Conservation (phyloP, 129 eudicot genomes). For the Centella asiatica region DNA sequence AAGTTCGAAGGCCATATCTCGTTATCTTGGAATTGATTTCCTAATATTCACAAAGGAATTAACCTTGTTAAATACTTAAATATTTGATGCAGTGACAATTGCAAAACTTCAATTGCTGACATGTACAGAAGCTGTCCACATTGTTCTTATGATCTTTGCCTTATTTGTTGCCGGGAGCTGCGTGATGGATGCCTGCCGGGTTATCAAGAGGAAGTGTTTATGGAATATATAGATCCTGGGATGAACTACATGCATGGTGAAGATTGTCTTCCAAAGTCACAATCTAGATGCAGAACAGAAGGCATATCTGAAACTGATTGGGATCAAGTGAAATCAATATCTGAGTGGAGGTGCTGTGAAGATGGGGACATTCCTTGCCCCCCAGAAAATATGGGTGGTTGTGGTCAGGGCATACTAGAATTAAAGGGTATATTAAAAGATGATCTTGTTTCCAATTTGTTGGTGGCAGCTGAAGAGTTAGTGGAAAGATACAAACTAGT, state of each 20-base stretch:
- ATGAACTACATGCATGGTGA: constrained; percentile 15
- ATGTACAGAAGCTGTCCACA: constrained; percentile 33
- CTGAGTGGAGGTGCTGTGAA: constrained; percentile 21
- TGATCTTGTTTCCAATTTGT: constrained; percentile 18
- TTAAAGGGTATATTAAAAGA: constrained; percentile 7
- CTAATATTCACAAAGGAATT: background rate
- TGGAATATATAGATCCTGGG: constrained; percentile 8
- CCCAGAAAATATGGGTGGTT: constrained; percentile 26
- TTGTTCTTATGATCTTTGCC: constrained; percentile 32
- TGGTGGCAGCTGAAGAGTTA: constrained; percentile 17
- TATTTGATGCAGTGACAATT: constrained; percentile 36
- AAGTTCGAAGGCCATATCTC: background rate
- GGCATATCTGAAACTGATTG: background rate
- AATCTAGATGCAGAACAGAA: background rate
- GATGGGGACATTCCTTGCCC: constrained; percentile 35
- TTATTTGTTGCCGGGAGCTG: constrained; percentile 36
- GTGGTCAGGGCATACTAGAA: constrained; percentile 20
- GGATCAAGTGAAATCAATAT: background rate
- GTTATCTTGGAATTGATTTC: background rate
- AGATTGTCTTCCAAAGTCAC: background rate
- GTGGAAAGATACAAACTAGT: background rate
- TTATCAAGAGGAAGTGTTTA: constrained; percentile 9
- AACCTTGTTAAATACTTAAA: no score
- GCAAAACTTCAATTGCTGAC: constrained; percentile 41
- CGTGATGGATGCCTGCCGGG: constrained; percentile 23